A percentile compares a stretch with the other conserved stretches of the same genome.
Evolutionary conservation across 345 rosid genomes (phyloP).

Genomic region (Firmiana major): DNA sequence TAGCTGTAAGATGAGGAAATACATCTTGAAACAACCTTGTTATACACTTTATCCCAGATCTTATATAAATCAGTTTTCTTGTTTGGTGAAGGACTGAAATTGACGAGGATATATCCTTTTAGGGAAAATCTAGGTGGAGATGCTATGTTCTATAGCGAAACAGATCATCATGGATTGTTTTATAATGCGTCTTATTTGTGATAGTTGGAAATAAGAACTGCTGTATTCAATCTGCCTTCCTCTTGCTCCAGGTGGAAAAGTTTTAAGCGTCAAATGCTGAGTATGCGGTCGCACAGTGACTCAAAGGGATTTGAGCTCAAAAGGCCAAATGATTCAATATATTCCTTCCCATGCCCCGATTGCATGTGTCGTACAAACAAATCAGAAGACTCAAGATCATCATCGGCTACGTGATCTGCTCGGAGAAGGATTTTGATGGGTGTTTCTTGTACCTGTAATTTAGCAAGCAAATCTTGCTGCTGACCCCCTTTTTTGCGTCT

Average conservation of each 20-base stretch:
- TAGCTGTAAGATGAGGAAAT: background rate
- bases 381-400: conserved; percentile 45
- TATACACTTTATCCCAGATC: background rate
- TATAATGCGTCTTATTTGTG: background rate
- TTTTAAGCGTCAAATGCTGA: conserved; percentile 87
- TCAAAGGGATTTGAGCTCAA: conserved; percentile 89
- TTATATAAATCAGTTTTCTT: background rate
- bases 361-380: conserved; percentile 88
- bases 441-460: conserved; percentile 24
- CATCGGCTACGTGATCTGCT: conserved; percentile 33
- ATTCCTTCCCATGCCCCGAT: conserved; percentile 96
- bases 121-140: background rate
- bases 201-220: background rate
- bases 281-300: conserved; percentile 91
- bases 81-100: background rate
- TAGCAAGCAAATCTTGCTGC: conserved; percentile 26
- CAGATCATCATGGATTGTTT: background rate
- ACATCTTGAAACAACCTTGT: background rate
- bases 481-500: conserved; percentile 29
- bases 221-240: background rate
- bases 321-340: conserved; percentile 80
- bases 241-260: conserved; percentile 70
- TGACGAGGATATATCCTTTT: background rate
- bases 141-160: background rate
- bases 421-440: conserved; percentile 9